These are phyloP conservation scores for Penicillium paxilli DNA, from an alignment of 495 filamentous ascomycete species.

Conservation along the genomic window DNA sequence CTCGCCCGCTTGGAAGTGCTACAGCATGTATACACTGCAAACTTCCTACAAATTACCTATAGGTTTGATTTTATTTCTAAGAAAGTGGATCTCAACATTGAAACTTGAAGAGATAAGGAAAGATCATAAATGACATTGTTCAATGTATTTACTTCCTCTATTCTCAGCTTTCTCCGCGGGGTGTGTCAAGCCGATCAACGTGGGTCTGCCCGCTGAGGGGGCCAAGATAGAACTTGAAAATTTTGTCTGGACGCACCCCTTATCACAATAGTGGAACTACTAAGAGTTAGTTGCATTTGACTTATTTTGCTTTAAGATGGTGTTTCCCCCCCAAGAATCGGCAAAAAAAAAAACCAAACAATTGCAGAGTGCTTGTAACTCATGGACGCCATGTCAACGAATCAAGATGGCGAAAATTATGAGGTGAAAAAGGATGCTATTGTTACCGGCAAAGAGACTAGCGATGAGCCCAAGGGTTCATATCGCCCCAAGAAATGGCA, in stretches of 20 bases:
- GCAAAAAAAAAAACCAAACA: too few species aligned
- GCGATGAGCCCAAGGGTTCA: not conserved
- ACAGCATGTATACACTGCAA: too few species aligned
- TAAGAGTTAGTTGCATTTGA: not conserved
- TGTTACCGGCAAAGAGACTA: not conserved
- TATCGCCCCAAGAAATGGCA: constrained; percentile 23
- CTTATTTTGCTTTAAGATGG: not conserved
- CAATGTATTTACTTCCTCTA: not conserved
- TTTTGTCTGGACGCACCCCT: not conserved
- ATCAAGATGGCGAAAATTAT: not conserved
- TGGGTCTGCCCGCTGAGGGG: not conserved
- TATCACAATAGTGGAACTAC: not conserved
- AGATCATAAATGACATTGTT: not conserved
- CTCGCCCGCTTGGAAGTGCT: too few species aligned
- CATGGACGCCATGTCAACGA: not conserved
- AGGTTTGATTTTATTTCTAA: too few species aligned
- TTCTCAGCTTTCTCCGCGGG: not conserved
- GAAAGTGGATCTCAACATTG: too few species aligned
- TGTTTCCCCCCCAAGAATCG: not conserved
- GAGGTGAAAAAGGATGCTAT: not conserved
- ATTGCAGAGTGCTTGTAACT: too few species aligned
- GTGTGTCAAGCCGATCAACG: not conserved
- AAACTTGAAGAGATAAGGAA: too few species aligned
- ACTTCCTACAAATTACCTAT: too few species aligned
- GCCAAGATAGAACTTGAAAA: not conserved